Percentiles rank a stretch among this genome's conserved stretches.
Evolutionary conservation across 1,284 basidiomycete genomes (phyloP).

Genomic region (Stygiomarasmius scandens): DNA sequence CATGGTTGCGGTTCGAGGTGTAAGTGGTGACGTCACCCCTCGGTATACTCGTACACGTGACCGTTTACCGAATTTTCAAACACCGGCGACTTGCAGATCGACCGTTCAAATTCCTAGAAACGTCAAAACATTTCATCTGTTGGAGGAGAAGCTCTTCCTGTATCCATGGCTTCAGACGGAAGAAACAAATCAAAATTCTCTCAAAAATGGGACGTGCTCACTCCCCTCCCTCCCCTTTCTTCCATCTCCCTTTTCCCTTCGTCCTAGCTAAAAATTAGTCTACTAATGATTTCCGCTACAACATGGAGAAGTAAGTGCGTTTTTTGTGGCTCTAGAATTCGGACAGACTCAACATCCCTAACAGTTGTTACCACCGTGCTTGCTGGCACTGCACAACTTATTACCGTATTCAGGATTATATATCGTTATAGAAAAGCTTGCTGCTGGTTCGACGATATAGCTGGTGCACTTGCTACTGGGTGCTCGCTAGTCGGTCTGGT

Average conservation of each 20-base stretch:
- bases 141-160: not conserved
- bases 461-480: constrained; percentile 5
- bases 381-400: constrained; percentile 12
- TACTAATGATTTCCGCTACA: not conserved
- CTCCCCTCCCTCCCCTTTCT: not conserved
- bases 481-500: constrained; percentile 11
- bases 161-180: not conserved
- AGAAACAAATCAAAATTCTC: not conserved
- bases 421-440: constrained; percentile 3
- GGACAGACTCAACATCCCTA: not conserved
- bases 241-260: not conserved
- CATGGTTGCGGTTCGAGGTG: constrained; percentile 45
- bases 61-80: not conserved
- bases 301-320: constrained; percentile 8
- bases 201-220: not conserved
- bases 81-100: not conserved
- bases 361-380: constrained; percentile 15
- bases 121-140: not conserved
- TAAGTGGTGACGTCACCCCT: not conserved
- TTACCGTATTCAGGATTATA: constrained; percentile 10
- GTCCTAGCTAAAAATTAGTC: not conserved
- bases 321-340: not conserved
- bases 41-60: not conserved
- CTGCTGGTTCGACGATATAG: constrained; percentile 16
- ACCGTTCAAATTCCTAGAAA: not conserved